Evolutionary conservation across 495 filamentous ascomycete genomes (phyloP).

Genomic region (Lasiosphaeris hirsuta): DNA sequence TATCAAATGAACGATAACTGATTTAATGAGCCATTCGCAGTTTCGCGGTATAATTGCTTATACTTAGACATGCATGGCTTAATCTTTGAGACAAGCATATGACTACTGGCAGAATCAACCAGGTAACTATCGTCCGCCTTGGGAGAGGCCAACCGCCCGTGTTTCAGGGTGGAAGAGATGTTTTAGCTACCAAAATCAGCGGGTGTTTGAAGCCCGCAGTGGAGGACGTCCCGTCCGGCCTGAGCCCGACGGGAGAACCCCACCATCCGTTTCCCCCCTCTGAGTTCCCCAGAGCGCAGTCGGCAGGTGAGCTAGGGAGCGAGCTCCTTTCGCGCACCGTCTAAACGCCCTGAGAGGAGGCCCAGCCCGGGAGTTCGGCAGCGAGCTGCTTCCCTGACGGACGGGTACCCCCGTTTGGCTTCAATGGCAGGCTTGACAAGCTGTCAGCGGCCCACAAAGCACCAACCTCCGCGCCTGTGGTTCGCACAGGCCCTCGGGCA

Average conservation of each 20-base stretch:
- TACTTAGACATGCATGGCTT: constrained; percentile 72
- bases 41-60: constrained; percentile 68
- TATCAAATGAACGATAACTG: constrained; percentile 72
- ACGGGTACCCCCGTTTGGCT: constrained; percentile 8
- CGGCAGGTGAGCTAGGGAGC: constrained; percentile 26
- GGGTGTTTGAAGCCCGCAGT: constrained; percentile 12
- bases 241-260: constrained; percentile 12
- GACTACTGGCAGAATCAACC: constrained; percentile 70
- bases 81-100: constrained; percentile 74
- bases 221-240: constrained; percentile 21
- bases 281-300: constrained; percentile 43
- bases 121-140: constrained; percentile 55
- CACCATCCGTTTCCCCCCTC: constrained; percentile 49
- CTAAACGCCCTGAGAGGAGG: constrained; percentile 42
- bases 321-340: constrained; percentile 20
- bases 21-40: constrained; percentile 71
- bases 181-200: constrained; percentile 18
- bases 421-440: constrained; percentile 4
- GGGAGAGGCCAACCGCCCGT: constrained; percentile 21
- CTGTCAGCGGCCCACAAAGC: constrained; percentile 10
- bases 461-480: constrained; percentile 2
- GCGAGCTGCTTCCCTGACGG: background rate
- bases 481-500: too few relatives aligned
- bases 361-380: constrained; percentile 6
- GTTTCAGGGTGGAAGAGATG: constrained; percentile 20